Base-by-base conservation (phyloP, 129 eudicot genomes). In the Calendula officinalis region DNA sequence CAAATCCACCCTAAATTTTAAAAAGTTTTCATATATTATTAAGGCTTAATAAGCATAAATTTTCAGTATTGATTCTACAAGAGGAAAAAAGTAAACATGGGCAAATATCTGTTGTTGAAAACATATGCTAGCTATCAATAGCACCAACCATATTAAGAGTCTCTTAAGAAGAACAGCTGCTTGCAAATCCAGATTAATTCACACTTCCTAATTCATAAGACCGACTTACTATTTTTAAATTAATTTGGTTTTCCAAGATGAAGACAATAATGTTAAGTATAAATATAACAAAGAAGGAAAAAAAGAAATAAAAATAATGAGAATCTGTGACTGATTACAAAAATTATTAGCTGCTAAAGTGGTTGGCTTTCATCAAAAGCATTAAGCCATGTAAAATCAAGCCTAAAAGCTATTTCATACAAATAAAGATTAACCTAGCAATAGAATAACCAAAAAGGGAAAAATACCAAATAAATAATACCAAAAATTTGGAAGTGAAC, bases 1-100 rank as follows among this genome's bases (percentile, higher is more conserved):
- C 27, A 47, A 56, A 70, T 30, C 83, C 71, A 77, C 77, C 83
- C 96, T 85, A 73, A 62, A 78, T 60, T 64, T 62, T 22, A 8
- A 22, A 4, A 37, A 65, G 46, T 30, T 44, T 5, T 58, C 57
- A 47, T 36, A 43, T 63, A 43, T 15, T 32, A 43, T 5, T 8
- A 53, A n/a, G 14, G 52, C 15, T 11, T 10, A 16, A 53, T 39
- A 67, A 52, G 43, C 52, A 51, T 32, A 41, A 70, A 66, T 22
- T 22, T 22, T 22, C 30, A 36, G 15, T 56, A 35, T 35, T 56
- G 43, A 37, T 56, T 42, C 13, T n/a, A 35, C 6, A 35, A 7
- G 16, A 32, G 6, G 44, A n/a, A 37, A 36, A 14, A 9, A 47
- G 56, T 14, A 35, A 34, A 15, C 57, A 35, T 43, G 9, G 64